Conservation (phyloP, 768 basidiomycete genomes). For the Mycena amicta region DNA sequence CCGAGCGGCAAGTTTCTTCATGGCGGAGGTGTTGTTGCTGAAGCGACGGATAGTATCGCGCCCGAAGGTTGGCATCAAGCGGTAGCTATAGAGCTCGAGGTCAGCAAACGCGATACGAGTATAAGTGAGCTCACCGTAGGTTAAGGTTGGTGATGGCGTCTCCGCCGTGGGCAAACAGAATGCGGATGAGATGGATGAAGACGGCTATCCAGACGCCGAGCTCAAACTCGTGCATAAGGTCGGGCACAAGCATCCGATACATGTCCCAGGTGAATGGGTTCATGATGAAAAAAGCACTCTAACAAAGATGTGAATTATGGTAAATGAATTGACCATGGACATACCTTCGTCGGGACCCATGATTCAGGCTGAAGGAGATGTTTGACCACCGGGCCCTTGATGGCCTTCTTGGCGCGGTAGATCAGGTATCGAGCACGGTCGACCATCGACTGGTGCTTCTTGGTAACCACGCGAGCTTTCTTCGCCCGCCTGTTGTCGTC, state of each 20-base stretch:
- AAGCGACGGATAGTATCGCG: neutral
- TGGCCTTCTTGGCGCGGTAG: neutral
- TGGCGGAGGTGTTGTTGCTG: neutral
- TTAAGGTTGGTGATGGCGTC: slow-evolving; percentile 15
- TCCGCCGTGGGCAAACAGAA: slow-evolving; percentile 16
- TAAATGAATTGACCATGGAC: neutral
- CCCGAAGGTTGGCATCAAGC: neutral
- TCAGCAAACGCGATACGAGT: no score
- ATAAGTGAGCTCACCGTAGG: slow-evolving; percentile 20
- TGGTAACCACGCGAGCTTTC: neutral
- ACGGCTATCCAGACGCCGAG: slow-evolving; percentile 30
- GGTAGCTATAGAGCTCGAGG: no score
- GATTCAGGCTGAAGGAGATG: neutral
- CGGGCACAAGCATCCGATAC: slow-evolving; percentile 19
- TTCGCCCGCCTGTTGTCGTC: neutral
- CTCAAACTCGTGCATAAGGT: slow-evolving; percentile 33
- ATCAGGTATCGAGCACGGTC: neutral
- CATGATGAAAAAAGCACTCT: neutral
- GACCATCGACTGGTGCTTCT: neutral
- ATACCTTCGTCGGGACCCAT: neutral
- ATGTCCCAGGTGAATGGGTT: slow-evolving; percentile 5
- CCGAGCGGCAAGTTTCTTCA: neutral
- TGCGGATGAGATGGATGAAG: slow-evolving; percentile 28
- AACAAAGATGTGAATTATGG: neutral
- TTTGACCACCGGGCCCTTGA: neutral